Conservation (phyloP, 768 basidiomycete genomes). For the Pleurotus tuber-regium region DNA sequence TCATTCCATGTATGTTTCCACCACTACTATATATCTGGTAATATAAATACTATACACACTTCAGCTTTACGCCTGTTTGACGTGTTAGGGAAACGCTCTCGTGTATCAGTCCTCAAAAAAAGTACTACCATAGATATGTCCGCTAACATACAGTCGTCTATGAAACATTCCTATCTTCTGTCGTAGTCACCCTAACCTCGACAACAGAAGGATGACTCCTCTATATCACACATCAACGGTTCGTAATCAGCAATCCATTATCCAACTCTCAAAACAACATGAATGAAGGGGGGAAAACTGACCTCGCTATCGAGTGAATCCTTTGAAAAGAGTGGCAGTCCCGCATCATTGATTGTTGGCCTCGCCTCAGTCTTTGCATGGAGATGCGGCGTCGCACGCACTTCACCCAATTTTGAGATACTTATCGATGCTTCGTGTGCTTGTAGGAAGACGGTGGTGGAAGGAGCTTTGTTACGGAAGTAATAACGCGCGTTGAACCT, state of each 20-base stretch:
- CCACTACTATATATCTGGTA: too few species aligned
- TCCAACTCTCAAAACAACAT: too few species aligned
- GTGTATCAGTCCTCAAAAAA: too few species aligned
- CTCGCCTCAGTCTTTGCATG: not conserved
- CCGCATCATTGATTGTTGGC: constrained; percentile 1
- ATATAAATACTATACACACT: too few species aligned
- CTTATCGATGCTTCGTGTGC: constrained; percentile 3
- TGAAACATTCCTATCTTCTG: not conserved
- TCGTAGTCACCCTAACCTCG: constrained; percentile 1
- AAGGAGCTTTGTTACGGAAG: not conserved
- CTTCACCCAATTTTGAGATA: not conserved
- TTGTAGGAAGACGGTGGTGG: constrained; percentile 1
- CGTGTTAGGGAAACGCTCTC: too few species aligned
- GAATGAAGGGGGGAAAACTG: not conserved
- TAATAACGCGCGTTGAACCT: constrained; percentile 7
- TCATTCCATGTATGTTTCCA: too few species aligned
- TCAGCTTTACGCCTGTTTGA: too few species aligned
- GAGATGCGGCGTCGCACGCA: not conserved
- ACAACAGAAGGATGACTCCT: constrained; percentile 1
- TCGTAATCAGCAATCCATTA: not conserved
- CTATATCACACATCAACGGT: not conserved
- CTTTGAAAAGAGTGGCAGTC: constrained; percentile 1
- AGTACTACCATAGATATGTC: too few species aligned
- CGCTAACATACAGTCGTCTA: too few species aligned
- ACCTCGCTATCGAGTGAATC: not conserved